Conservation (phyloP, 1,139 yeast genomes). For the Lodderomyces elongisporus region DNA sequence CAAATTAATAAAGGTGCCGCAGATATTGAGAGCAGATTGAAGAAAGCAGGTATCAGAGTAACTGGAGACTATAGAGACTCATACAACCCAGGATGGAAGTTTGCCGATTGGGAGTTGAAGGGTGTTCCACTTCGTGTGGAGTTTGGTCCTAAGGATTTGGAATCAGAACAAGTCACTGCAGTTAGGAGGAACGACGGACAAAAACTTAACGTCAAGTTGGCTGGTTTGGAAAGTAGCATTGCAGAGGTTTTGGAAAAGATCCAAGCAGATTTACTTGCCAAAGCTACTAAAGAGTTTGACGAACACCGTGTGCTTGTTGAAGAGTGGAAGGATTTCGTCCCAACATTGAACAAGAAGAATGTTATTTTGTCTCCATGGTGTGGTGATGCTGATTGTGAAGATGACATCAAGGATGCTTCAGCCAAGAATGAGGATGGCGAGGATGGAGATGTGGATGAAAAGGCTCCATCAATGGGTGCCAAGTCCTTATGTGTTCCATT, state of each 20-base stretch:
- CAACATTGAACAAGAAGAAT: slow-evolving; percentile 86
- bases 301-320: slow-evolving; percentile 74
- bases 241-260: slow-evolving; percentile 76
- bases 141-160: slow-evolving; percentile 92
- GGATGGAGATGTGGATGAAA: slow-evolving; percentile 86
- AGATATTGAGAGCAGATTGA: slow-evolving; percentile 56
- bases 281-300: slow-evolving; percentile 81
- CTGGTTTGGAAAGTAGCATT: slow-evolving; percentile 59
- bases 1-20: slow-evolving; percentile 67
- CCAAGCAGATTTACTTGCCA: slow-evolving; percentile 67
- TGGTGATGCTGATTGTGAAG: slow-evolving; percentile 92
- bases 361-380: slow-evolving; percentile 96
- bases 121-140: slow-evolving; percentile 94
- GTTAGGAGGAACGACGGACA: slow-evolving; percentile 90
- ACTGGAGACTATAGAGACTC: slow-evolving; percentile 86
- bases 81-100: slow-evolving; percentile 99
- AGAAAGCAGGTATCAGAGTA: slow-evolving; percentile 61
- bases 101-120: slow-evolving; percentile 94
- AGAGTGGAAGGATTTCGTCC: slow-evolving; percentile 90
- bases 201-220: slow-evolving; percentile 63
- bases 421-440: slow-evolving; percentile 78
- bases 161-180: slow-evolving; percentile 72
- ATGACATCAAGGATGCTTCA: slow-evolving; percentile 89
- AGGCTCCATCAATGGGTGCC: slow-evolving; percentile 99
- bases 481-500: slow-evolving; percentile 96